Conservation (phyloP, 768 basidiomycete species). For the Pleurotus eryngii region DNA sequence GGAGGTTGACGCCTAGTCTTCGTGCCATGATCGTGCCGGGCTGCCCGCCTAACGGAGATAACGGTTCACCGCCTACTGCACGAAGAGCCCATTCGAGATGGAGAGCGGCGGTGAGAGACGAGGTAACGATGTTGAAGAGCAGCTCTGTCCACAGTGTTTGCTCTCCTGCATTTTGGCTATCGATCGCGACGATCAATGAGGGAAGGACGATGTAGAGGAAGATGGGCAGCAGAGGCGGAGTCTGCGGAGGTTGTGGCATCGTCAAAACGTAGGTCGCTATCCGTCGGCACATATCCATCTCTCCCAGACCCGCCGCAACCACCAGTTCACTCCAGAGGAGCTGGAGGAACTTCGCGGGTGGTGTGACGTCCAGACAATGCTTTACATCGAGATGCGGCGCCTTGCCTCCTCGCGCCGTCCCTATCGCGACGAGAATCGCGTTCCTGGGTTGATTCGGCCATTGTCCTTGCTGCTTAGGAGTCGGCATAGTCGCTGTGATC, state of each 20-base stretch:
- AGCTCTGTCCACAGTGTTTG: slow-evolving; percentile 59
- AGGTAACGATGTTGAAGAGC: slow-evolving; percentile 60
- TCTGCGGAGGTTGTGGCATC: slow-evolving; percentile 45
- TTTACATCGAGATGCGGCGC: slow-evolving; percentile 64
- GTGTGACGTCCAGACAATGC: slow-evolving; percentile 55
- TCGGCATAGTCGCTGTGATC: neutral
- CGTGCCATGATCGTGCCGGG: slow-evolving; percentile 62
- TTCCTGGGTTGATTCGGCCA: slow-evolving; percentile 55
- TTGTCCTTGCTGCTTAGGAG: slow-evolving; percentile 7
- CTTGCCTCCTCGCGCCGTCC: slow-evolving; percentile 57
- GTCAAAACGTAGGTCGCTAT: slow-evolving; percentile 68
- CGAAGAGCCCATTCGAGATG: slow-evolving; percentile 71
- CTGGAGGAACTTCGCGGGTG: slow-evolving; percentile 60
- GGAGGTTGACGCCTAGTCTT: slow-evolving; percentile 61
- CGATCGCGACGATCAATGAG: slow-evolving; percentile 51
- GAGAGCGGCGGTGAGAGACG: slow-evolving; percentile 60
- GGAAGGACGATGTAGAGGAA: slow-evolving; percentile 72
- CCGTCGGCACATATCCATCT: slow-evolving; percentile 60
- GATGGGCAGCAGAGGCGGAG: slow-evolving; percentile 67
- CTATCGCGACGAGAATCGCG: slow-evolving; percentile 55
- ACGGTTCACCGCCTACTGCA: slow-evolving; percentile 47
- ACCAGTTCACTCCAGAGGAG: slow-evolving; percentile 68
- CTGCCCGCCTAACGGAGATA: slow-evolving; percentile 50
- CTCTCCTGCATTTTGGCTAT: slow-evolving; percentile 49
- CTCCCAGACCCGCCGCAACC: slow-evolving; percentile 49